Evolutionary conservation across 2,329 filamentous ascomycete genomes (phyloP).

Genomic region (Ceratocystis colombiana): DNA sequence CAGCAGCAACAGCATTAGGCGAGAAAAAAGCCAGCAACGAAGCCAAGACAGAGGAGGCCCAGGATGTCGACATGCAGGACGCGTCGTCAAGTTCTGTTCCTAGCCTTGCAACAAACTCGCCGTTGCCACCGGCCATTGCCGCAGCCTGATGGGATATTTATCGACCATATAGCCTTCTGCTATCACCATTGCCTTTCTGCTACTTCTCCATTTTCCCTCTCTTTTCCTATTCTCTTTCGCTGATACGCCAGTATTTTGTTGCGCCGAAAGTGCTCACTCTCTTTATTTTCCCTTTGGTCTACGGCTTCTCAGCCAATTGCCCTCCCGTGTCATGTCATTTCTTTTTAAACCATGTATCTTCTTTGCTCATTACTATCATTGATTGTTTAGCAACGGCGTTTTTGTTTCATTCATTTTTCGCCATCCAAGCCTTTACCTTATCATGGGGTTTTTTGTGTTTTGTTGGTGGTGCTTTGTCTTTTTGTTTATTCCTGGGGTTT

Average conservation of each 20-base stretch:
- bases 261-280: slow-evolving; percentile 1
- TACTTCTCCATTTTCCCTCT: background rate
- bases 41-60: slow-evolving; percentile 47
- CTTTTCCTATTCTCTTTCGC: background rate
- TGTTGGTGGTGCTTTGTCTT: slow-evolving; percentile 1
- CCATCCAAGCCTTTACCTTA: background rate
- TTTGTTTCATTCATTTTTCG: background rate
- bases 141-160: slow-evolving; percentile 31
- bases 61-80: slow-evolving; percentile 44
- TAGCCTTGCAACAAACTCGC: slow-evolving; percentile 45
- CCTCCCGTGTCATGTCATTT: background rate
- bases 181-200: background rate
- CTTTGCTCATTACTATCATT: background rate
- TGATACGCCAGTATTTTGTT: slow-evolving; percentile 13
- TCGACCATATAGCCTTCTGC: background rate
- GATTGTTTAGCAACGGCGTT: slow-evolving; percentile 9
- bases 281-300: background rate
- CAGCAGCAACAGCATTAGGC: background rate
- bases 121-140: slow-evolving; percentile 40
- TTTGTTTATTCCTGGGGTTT: background rate
- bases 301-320: background rate
- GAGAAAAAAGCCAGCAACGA: slow-evolving; percentile 50
- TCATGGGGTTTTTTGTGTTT: background rate
- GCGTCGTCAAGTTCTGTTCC: slow-evolving; percentile 40
- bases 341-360: background rate